Conservation (phyloP, 1,284 basidiomycete species). For the Malassezia japonica region DNA sequence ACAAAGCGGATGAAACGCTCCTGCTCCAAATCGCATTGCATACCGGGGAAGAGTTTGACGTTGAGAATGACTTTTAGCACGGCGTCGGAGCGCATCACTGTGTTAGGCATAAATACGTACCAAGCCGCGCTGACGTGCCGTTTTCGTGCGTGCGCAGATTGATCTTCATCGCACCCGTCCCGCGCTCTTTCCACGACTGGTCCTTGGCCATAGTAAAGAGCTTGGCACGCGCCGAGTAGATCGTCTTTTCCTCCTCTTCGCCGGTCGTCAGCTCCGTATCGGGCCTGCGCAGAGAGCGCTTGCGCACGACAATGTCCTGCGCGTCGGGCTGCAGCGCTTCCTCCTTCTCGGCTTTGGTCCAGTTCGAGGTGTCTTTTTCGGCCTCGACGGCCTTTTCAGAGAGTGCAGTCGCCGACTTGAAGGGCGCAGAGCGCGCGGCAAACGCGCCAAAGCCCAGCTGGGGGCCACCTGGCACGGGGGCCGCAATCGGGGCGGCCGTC, state of each 20-base stretch:
- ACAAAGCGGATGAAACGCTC: slow-evolving; percentile 49
- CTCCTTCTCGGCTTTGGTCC: neutral
- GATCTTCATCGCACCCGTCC: slow-evolving; percentile 69
- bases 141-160: slow-evolving; percentile 62
- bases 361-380: neutral
- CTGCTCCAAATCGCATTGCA: slow-evolving; percentile 67
- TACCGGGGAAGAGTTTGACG: slow-evolving; percentile 72
- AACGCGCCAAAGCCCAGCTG: slow-evolving; percentile 16
- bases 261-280: slow-evolving; percentile 58
- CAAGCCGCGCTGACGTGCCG: slow-evolving; percentile 60
- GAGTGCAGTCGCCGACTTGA: slow-evolving; percentile 7
- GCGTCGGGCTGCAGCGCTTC: neutral
- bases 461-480: neutral
- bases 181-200: slow-evolving; percentile 74
- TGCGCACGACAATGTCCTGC: slow-evolving; percentile 15
- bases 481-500: too few relatives aligned
- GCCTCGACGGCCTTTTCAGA: slow-evolving; percentile 2
- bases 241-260: slow-evolving; percentile 79
- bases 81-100: slow-evolving; percentile 91
- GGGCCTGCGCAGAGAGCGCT: slow-evolving; percentile 5
- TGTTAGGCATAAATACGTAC: slow-evolving; percentile 50
- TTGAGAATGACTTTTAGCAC: slow-evolving; percentile 77
- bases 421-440: slow-evolving; percentile 6
- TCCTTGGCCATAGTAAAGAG: slow-evolving; percentile 60
- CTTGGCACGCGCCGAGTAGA: slow-evolving; percentile 75